These are phyloP conservation scores for Haplographium delicatum DNA, from an alignment of 495 filamentous ascomycete species.

Conservation along the genomic window DNA sequence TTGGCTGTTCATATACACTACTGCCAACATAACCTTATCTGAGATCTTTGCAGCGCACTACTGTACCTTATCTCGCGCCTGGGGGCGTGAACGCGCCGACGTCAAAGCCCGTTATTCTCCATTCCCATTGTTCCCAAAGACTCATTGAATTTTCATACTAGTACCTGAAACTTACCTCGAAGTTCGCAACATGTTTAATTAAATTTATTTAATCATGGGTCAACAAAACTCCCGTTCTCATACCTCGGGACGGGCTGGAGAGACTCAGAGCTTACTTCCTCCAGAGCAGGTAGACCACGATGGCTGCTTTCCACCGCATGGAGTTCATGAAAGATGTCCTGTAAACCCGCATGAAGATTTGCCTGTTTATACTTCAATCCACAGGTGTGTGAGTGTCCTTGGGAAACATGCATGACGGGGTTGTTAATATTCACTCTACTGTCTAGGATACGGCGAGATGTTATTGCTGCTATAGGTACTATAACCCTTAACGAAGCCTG, in stretches of 20 bases:
- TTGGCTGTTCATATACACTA: too few species aligned
- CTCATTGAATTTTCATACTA: too few species aligned
- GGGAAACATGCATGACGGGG: too few species aligned
- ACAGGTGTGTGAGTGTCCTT: constrained; percentile 27
- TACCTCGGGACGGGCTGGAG: not conserved
- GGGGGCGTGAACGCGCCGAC: too few species aligned
- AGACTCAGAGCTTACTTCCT: not conserved
- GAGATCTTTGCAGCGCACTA: too few species aligned
- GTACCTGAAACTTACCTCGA: too few species aligned
- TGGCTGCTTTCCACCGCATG: constrained; percentile 24
- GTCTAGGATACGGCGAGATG: constrained; percentile 27
- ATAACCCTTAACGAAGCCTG: too few species aligned
- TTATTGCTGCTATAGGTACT: constrained; percentile 32
- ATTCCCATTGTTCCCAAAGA: too few species aligned
- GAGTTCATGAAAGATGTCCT: constrained; percentile 18
- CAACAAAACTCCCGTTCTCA: constrained; percentile 15
- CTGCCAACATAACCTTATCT: too few species aligned
- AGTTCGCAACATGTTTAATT: too few species aligned
- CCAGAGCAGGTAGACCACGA: constrained; percentile 10
- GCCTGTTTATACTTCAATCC: constrained; percentile 43
- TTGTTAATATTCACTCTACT: not conserved
- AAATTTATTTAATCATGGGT: constrained; percentile 7
- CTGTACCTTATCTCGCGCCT: too few species aligned
- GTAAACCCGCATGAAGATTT: constrained; percentile 24
- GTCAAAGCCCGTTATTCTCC: too few species aligned